phyloP scores from a whole-genome alignment of 306 rosid species.

The Canavalia ensiformis region DNA sequence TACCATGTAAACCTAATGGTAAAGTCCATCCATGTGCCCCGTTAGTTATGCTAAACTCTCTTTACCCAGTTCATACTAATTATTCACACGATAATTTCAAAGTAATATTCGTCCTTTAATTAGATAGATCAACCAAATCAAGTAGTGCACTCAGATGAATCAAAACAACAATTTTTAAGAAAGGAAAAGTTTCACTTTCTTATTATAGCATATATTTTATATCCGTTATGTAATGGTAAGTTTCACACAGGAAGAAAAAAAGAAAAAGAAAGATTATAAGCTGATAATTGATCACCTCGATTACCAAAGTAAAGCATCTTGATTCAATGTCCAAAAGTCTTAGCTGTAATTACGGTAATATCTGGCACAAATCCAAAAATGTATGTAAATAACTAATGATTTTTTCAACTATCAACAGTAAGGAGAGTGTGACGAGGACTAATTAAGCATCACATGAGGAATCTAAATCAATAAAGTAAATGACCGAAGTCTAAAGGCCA shows the following conservation, averaged over 20 bases:
- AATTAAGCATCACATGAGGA: slow-evolving; percentile 45
- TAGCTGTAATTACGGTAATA: slow-evolving; percentile 44
- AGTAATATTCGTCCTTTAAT: background rate
- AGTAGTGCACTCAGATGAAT: slow-evolving; percentile 30
- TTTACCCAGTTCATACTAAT: slow-evolving; percentile 17
- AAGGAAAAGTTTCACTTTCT: slow-evolving; percentile 15
- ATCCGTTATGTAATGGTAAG: slow-evolving; percentile 4
- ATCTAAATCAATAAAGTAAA: slow-evolving; percentile 44
- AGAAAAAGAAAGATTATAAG: background rate
- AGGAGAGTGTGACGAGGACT: slow-evolving; percentile 43
- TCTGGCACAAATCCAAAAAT: slow-evolving; percentile 48
- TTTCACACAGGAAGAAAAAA: background rate
- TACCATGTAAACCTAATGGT: slow-evolving; percentile 25
- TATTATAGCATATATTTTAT: slow-evolving; percentile 25
- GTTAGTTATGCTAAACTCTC: background rate
- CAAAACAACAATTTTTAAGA: slow-evolving; percentile 19
- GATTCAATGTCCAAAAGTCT: slow-evolving; percentile 49
- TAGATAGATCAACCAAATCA: slow-evolving; percentile 21
- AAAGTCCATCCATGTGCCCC: slow-evolving; percentile 36
- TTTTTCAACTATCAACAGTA: slow-evolving; percentile 56
- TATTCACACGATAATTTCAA: slow-evolving; percentile 30
- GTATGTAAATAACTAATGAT: background rate
- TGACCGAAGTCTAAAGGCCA: background rate
- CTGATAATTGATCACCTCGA: slow-evolving; percentile 35
- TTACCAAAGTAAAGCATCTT: slow-evolving; percentile 39